phyloP scores from a whole-genome alignment of 768 basidiomycete species.

The Suillus subaureus region DNA sequence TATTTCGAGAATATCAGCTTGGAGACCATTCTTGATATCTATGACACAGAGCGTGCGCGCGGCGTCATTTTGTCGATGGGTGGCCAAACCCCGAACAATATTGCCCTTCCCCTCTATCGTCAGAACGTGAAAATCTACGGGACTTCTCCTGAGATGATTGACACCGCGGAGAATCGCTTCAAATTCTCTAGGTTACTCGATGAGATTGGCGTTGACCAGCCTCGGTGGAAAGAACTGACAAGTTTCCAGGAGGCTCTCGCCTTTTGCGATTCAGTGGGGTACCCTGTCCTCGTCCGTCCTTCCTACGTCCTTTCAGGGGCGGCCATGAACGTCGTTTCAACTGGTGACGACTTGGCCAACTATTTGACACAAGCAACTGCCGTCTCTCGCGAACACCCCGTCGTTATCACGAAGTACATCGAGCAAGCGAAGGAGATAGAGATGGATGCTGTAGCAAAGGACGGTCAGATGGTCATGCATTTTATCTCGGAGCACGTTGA shows the following conservation, averaged over 20 bases:
- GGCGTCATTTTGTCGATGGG: conserved; percentile 98
- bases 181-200: conserved; percentile 98
- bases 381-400: conserved; percentile 94
- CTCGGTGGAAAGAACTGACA: conserved; percentile 94
- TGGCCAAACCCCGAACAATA: conserved; percentile 98
- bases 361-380: conserved; percentile 95
- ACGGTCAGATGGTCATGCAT: conserved; percentile 99
- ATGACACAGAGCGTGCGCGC: conserved; percentile 84
- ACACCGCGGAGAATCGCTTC: conserved; percentile 98
- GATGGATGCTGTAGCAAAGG: conserved; percentile 98
- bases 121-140: conserved; percentile 99
- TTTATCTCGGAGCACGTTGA: conserved; percentile 99
- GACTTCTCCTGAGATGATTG: conserved; percentile 99
- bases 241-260: conserved; percentile 83
- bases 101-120: conserved; percentile 91
- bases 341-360: conserved; percentile 84
- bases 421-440: conserved; percentile 99
- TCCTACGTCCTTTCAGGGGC: conserved; percentile 99
- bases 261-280: conserved; percentile 94
- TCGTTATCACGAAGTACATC: conserved; percentile 99
- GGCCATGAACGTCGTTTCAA: conserved; percentile 99
- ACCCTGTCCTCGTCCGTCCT: conserved; percentile 94
- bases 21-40: conserved; percentile 96
- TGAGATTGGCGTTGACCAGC: conserved; percentile 98
- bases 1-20: conserved; percentile 99